phyloP scores from a whole-genome alignment of 225 moss, liverwort and hornwort genomes.

The Marchantia polymorpha region DNA sequence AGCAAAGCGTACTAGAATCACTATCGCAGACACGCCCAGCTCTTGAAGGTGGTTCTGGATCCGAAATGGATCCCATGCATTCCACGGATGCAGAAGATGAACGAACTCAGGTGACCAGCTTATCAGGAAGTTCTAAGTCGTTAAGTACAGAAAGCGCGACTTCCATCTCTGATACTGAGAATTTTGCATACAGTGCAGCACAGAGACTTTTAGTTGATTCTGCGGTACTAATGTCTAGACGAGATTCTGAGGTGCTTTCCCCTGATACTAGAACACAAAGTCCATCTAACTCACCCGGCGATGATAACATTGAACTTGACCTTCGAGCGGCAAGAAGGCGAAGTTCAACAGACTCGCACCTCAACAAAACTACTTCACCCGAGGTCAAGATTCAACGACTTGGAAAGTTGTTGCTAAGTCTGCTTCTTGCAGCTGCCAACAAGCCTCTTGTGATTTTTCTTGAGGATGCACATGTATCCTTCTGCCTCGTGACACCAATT shows the following conservation, averaged over 20 bases:
- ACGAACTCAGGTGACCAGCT: neutral
- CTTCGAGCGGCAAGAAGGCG: slow-evolving; percentile 10
- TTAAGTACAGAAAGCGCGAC: neutral
- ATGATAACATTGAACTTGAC: neutral
- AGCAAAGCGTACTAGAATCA: slow-evolving; percentile 3
- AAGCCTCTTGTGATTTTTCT: slow-evolving; percentile 47
- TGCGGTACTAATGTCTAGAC: neutral
- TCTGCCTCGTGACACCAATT: neutral
- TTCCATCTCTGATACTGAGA: neutral
- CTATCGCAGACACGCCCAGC: neutral
- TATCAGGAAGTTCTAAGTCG: slow-evolving; percentile 10
- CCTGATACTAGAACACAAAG: no score
- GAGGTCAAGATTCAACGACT: slow-evolving; percentile 49
- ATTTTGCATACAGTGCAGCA: neutral
- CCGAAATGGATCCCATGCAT: neutral
- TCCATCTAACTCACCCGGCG: neutral
- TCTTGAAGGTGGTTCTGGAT: slow-evolving; percentile 16
- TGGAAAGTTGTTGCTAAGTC: slow-evolving; percentile 31
- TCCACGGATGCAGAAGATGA: neutral
- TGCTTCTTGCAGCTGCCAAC: slow-evolving; percentile 42
- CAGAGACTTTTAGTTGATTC: slow-evolving; percentile 30
- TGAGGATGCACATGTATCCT: slow-evolving; percentile 59
- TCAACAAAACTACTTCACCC: slow-evolving; percentile 33
- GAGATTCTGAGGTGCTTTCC: neutral
- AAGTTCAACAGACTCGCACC: slow-evolving; percentile 25